Conservation (phyloP, 768 basidiomycete species). For the Ramaria sp. region DNA sequence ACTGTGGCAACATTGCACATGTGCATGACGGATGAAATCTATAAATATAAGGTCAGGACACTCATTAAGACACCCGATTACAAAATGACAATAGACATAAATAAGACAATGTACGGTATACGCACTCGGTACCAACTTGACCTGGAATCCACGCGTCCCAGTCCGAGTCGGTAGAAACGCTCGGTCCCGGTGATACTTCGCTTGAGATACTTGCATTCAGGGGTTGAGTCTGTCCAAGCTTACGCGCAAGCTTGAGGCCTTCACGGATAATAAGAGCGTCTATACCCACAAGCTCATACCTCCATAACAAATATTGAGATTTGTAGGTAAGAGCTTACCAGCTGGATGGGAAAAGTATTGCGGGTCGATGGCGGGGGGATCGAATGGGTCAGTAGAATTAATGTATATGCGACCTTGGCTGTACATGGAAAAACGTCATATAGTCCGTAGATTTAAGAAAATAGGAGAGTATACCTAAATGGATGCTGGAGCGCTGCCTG, state of each 20-base stretch:
- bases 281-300: slow-evolving; percentile 8
- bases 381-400: slow-evolving; percentile 48
- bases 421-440: slow-evolving; percentile 1
- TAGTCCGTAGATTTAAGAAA: slow-evolving; percentile 4
- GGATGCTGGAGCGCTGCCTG: slow-evolving; percentile 62
- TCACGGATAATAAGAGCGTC: slow-evolving; percentile 42
- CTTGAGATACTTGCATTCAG: slow-evolving; percentile 31
- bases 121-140: slow-evolving; percentile 32
- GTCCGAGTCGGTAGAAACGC: slow-evolving; percentile 41
- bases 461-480: slow-evolving; percentile 27
- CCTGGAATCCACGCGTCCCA: slow-evolving; percentile 41
- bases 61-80: not conserved
- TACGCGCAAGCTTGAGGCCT: slow-evolving; percentile 52
- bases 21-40: slow-evolving; percentile 46
- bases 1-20: slow-evolving; percentile 45
- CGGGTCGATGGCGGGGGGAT: slow-evolving; percentile 52
- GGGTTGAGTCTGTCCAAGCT: slow-evolving; percentile 39
- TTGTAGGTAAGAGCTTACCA: slow-evolving; percentile 20
- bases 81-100: no score
- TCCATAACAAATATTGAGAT: not conserved
- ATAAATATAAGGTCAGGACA: not conserved
- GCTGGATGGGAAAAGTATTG: slow-evolving; percentile 48
- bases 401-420: slow-evolving; percentile 53
- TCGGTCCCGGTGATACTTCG: slow-evolving; percentile 40
- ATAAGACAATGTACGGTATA: slow-evolving; percentile 7